These are phyloP conservation scores for Ceratobasidium sp. DNA, from an alignment of 1,284 basidiomycete species.

Conservation along the genomic window DNA sequence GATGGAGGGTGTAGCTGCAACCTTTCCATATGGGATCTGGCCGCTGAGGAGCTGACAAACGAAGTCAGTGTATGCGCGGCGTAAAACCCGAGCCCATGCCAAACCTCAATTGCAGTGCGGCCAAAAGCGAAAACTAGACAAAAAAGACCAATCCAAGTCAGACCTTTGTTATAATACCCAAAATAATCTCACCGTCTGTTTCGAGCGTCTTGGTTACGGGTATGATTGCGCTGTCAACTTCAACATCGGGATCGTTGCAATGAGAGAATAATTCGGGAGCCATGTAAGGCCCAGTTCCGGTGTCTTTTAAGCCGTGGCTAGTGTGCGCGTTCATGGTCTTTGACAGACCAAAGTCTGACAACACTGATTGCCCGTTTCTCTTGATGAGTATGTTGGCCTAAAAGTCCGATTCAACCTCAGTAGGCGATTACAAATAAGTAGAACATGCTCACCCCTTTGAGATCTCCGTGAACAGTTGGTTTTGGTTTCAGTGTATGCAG, in stretches of 20 bases:
- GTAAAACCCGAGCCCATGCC: neutral
- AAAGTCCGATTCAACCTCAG: neutral
- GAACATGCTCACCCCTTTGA: slow-evolving; percentile 4
- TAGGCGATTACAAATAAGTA: neutral
- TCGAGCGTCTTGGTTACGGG: slow-evolving; percentile 22
- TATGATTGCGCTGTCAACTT: slow-evolving; percentile 7
- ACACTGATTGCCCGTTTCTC: slow-evolving; percentile 10
- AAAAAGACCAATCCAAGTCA: neutral
- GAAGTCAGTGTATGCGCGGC: neutral
- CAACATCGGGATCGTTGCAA: slow-evolving; percentile 19
- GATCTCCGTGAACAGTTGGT: slow-evolving; percentile 24
- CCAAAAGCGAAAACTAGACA: slow-evolving; percentile 14
- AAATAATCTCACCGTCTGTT: slow-evolving; percentile 6
- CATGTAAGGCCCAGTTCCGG: slow-evolving; percentile 21
- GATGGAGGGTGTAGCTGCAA: slow-evolving; percentile 18
- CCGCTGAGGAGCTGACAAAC: slow-evolving; percentile 1
- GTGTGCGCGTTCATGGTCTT: slow-evolving; percentile 35
- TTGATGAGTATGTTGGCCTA: slow-evolving; percentile 41
- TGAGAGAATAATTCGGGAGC: slow-evolving; percentile 19
- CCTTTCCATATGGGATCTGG: slow-evolving; percentile 17
- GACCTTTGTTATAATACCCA: neutral
- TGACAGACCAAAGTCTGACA: slow-evolving; percentile 41
- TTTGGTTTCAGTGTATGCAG: slow-evolving; percentile 16
- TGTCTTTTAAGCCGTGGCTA: slow-evolving; percentile 27
- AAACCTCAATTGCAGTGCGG: slow-evolving; percentile 17